Percentiles rank a stretch among this genome's conserved stretches.
phyloP scores from a whole-genome alignment of 2,329 filamentous ascomycete species.

The Ceratocystis alfenasii region DNA sequence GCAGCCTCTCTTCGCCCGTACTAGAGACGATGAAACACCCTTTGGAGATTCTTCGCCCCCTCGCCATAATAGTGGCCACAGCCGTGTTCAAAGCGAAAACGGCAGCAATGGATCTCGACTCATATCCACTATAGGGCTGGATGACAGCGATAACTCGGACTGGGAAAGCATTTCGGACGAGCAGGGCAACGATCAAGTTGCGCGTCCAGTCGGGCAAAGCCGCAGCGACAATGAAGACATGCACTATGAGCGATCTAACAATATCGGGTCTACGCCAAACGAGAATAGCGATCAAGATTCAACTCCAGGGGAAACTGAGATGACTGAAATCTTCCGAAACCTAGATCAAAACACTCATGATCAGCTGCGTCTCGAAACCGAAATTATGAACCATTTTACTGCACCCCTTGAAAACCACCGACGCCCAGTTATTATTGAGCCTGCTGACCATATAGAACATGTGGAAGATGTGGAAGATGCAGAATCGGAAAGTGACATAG shows the following conservation, averaged over 20 bases:
- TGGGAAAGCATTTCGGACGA: conserved; percentile 20
- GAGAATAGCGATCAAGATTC: neutral
- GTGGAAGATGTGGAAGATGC: conserved; percentile 18
- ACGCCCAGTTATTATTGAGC: neutral
- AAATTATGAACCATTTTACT: neutral
- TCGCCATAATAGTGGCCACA: conserved; percentile 12
- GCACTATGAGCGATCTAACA: conserved; percentile 2
- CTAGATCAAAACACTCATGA: neutral
- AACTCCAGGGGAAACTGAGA: neutral
- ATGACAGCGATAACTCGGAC: conserved; percentile 12
- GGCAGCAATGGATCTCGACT: conserved; percentile 11
- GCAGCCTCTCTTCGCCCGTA: conserved; percentile 19
- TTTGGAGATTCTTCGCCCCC: conserved; percentile 20
- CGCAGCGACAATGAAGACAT: conserved; percentile 6
- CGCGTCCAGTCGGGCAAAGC: neutral
- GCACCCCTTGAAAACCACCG: neutral
- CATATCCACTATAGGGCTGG: conserved; percentile 1
- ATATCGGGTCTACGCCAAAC: neutral
- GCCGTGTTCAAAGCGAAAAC: neutral
- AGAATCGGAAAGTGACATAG: conserved; percentile 21
- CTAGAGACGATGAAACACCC: conserved; percentile 16
- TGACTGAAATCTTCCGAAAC: neutral
- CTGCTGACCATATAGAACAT: conserved; percentile 16
- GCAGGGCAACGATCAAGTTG: neutral
- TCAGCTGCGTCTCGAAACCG: neutral